Evolutionary conservation across 805 yeast species (phyloP).

Genomic region (Yarrowia divulgata): DNA sequence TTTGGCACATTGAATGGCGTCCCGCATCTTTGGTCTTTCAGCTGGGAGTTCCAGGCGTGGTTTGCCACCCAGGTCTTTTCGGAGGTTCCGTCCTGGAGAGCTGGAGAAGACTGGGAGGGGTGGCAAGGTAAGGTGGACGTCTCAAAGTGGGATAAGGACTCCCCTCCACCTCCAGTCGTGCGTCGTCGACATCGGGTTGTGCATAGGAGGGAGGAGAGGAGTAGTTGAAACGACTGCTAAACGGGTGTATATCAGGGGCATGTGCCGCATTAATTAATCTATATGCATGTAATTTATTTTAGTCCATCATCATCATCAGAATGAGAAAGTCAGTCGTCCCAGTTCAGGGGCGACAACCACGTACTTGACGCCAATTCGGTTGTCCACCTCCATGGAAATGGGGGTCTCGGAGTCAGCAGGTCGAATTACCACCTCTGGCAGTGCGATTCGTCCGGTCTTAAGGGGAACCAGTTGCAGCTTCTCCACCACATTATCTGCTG

Average conservation of each 20-base stretch:
- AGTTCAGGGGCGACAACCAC: conserved; percentile 74
- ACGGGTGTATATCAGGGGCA: not conserved
- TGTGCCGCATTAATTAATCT: conserved; percentile 24
- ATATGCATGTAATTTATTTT: conserved; percentile 31
- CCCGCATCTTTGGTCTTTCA: conserved; percentile 15
- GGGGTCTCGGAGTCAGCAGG: conserved; percentile 44
- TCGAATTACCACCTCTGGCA: conserved; percentile 67
- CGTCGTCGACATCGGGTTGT: not conserved
- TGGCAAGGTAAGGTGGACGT: not conserved
- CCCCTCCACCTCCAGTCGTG: not conserved
- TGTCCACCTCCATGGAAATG: conserved; percentile 63
- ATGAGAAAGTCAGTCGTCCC: conserved; percentile 66
- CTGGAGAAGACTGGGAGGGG: conserved; percentile 21
- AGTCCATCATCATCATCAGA: conserved; percentile 50
- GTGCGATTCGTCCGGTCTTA: conserved; percentile 71
- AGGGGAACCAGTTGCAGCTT: conserved; percentile 65
- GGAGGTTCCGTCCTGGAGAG: not conserved
- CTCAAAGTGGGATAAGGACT: not conserved
- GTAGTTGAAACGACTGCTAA: no score
- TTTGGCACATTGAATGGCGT: conserved; percentile 3
- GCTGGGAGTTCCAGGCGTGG: conserved; percentile 11
- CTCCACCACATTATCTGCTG: conserved; percentile 45
- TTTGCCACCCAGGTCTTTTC: not conserved
- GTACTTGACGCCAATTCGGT: conserved; percentile 71
- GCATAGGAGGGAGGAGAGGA: not conserved